Conservation (phyloP, 2,329 filamentous ascomycete species). For the Nigrospora oryzae region DNA sequence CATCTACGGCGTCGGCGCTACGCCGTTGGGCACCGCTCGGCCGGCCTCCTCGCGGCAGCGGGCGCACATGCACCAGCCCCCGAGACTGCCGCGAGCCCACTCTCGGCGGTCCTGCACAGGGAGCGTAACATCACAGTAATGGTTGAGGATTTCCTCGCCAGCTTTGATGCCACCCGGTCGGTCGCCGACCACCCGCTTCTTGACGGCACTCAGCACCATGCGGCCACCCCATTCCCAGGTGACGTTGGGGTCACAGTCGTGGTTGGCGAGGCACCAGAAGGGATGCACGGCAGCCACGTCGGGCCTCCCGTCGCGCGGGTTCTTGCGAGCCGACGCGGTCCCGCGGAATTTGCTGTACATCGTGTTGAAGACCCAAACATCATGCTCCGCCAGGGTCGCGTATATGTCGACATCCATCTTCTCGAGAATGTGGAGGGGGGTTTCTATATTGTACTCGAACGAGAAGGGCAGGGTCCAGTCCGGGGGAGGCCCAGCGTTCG, state of each 20-base stretch:
- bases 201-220: slow-evolving; percentile 61
- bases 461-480: slow-evolving; percentile 68
- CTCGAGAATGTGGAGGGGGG: slow-evolving; percentile 68
- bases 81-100: slow-evolving; percentile 81
- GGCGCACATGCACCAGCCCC: slow-evolving; percentile 79
- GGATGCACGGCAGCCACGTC: slow-evolving; percentile 92
- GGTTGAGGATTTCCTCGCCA: slow-evolving; percentile 82
- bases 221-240: slow-evolving; percentile 85
- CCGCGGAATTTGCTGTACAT: slow-evolving; percentile 89
- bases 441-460: slow-evolving; percentile 67
- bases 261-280: slow-evolving; percentile 93
- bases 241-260: slow-evolving; percentile 92
- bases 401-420: slow-evolving; percentile 81
- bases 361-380: slow-evolving; percentile 83
- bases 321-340: slow-evolving; percentile 80
- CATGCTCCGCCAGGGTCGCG: slow-evolving; percentile 46
- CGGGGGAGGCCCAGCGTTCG: slow-evolving; percentile 47
- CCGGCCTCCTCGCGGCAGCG: slow-evolving; percentile 69
- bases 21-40: too few species aligned
- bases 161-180: slow-evolving; percentile 55
- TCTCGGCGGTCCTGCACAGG: slow-evolving; percentile 74
- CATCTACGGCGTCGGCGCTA: background rate
- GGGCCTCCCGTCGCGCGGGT: slow-evolving; percentile 66
- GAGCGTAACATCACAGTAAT: slow-evolving; percentile 84
- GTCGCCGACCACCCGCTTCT: slow-evolving; percentile 44